phyloP scores from a whole-genome alignment of 345 rosid species.

The Stellera chamaejasme region DNA sequence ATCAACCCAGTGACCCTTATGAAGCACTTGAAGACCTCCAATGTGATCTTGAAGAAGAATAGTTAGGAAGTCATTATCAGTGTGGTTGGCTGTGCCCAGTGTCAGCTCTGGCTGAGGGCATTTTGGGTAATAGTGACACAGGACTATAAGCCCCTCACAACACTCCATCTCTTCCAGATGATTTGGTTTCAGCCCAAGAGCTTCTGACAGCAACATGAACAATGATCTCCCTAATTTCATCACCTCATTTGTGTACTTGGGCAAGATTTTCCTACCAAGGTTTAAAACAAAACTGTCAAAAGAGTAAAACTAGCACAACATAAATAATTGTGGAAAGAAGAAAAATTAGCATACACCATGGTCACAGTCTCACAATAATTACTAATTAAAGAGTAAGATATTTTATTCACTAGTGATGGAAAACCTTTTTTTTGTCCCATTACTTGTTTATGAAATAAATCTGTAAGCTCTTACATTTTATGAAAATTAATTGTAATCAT shows the following conservation, averaged over 20 bases:
- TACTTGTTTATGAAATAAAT: too few relatives aligned
- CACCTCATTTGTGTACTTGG: not conserved
- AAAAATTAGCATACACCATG: too few relatives aligned
- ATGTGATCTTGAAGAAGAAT: conserved; percentile 10
- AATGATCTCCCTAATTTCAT: conserved; percentile 3
- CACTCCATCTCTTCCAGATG: conserved; percentile 8
- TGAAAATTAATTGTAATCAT: too few relatives aligned
- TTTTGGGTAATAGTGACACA: conserved; percentile 9
- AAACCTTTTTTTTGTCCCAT: too few relatives aligned
- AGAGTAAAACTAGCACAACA: too few relatives aligned
- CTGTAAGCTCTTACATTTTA: too few relatives aligned
- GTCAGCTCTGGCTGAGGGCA: conserved; percentile 12
- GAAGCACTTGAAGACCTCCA: conserved; percentile 12
- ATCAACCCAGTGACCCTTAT: conserved; percentile 3
- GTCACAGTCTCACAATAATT: too few relatives aligned
- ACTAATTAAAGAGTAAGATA: too few relatives aligned
- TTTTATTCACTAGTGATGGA: too few relatives aligned
- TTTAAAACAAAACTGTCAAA: too few relatives aligned
- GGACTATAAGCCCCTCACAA: not conserved
- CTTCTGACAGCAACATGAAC: conserved; percentile 8
- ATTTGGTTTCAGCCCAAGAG: conserved; percentile 8
- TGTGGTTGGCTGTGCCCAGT: not conserved
- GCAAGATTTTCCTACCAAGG: not conserved
- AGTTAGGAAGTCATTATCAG: conserved; percentile 3
- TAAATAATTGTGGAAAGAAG: too few relatives aligned